A percentile compares a stretch with the other conserved stretches of the same genome.
phyloP scores from a whole-genome alignment of 1,139 yeast genomes.

The Protomyces gravidus region DNA sequence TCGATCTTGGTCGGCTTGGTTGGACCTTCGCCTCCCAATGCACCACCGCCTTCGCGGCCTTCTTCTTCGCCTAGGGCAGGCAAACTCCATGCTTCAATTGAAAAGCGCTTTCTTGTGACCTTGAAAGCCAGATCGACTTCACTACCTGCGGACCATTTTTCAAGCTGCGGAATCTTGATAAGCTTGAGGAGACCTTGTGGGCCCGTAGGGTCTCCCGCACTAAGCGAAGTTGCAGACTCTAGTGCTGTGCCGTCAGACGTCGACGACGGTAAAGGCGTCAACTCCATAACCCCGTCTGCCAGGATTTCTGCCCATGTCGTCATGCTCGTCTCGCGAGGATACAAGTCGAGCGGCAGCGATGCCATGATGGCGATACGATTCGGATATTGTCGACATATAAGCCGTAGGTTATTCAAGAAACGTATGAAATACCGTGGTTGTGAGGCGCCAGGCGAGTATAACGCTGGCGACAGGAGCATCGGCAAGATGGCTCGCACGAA shows the following conservation, averaged over 20 bases:
- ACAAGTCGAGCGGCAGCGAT: conserved; percentile 65
- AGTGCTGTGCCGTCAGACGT: conserved; percentile 63
- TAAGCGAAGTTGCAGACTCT: conserved; percentile 71
- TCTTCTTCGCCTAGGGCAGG: conserved; percentile 29
- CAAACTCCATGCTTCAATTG: conserved; percentile 29
- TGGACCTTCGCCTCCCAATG: conserved; percentile 9
- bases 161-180: conserved; percentile 28
- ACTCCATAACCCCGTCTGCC: conserved; percentile 64
- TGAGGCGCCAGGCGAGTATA: conserved; percentile 57
- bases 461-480: conserved; percentile 69
- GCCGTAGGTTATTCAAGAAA: conserved; percentile 58
- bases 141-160: conserved; percentile 8
- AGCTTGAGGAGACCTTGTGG: conserved; percentile 31
- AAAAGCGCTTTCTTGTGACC: conserved; percentile 26
- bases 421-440: conserved; percentile 53
- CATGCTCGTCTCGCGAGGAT: conserved; percentile 51
- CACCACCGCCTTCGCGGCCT: conserved; percentile 21
- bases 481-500: conserved; percentile 70
- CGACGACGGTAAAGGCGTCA: conserved; percentile 63
- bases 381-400: conserved; percentile 50
- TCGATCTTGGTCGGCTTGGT: conserved; percentile 23
- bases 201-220: conserved; percentile 17
- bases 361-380: conserved; percentile 50
- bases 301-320: conserved; percentile 56
- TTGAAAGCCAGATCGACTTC: conserved; percentile 30